These are phyloP conservation scores for Pseudogymnoascus sp. DNA, from an alignment of 2,329 filamentous ascomycete species.

Conservation along the genomic window DNA sequence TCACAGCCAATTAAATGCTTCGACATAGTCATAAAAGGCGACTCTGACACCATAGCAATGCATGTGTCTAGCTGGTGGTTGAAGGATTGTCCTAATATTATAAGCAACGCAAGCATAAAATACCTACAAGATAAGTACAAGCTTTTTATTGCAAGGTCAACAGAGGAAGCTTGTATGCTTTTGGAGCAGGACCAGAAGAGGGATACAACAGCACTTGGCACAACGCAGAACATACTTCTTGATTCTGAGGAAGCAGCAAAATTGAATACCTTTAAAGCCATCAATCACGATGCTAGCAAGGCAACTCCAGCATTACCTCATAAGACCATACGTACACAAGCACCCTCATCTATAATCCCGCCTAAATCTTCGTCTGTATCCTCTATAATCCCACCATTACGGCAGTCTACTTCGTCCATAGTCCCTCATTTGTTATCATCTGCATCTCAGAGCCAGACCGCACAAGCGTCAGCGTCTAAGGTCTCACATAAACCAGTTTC, in stretches of 20 bases:
- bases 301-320: not conserved
- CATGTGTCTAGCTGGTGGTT: constrained; percentile 16
- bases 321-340: not conserved
- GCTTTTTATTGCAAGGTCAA: constrained; percentile 14
- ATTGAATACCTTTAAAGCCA: not conserved
- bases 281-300: not conserved
- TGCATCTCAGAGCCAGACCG: not conserved
- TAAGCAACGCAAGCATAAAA: constrained; percentile 15
- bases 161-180: constrained; percentile 7
- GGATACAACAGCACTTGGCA: not conserved
- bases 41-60: constrained; percentile 71
- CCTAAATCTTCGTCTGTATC: not conserved
- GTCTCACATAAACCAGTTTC: not conserved
- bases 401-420: not conserved
- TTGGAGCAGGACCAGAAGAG: not conserved
- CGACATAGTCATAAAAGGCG: constrained; percentile 79
- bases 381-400: not conserved
- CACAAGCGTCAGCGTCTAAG: not conserved
- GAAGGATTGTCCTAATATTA: constrained; percentile 11
- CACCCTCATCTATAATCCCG: not conserved
- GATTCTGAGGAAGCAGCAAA: not conserved
- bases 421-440: not conserved
- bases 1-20: constrained; percentile 73
- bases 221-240: not conserved
- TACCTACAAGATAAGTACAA: constrained; percentile 8